Percentiles rank a stretch among this genome's conserved stretches.
Conservation (phyloP, 805 yeast species). For the Lipomyces kockii region DNA sequence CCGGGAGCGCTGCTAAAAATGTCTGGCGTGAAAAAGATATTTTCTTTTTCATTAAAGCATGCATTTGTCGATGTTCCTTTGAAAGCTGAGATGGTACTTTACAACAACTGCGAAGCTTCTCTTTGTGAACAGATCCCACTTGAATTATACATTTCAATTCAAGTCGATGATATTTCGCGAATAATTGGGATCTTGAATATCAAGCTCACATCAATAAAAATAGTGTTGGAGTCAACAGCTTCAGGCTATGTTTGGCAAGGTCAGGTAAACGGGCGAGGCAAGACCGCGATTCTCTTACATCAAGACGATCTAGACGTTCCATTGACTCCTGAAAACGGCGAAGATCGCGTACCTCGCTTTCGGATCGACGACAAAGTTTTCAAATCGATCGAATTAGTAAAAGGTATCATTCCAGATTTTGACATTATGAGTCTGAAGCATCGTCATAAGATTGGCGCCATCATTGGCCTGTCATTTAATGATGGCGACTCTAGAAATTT, state of each 20-base stretch:
- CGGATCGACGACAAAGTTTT: constrained; percentile 14
- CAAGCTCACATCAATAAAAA: not conserved
- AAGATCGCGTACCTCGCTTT: constrained; percentile 10
- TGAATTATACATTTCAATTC: constrained; percentile 4
- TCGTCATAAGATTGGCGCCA: constrained; percentile 5
- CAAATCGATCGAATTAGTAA: not conserved
- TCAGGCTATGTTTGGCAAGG: not conserved
- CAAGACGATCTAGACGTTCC: constrained; percentile 2
- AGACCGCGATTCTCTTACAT: not conserved
- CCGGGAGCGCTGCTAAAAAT: not conserved
- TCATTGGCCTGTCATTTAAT: constrained; percentile 17
- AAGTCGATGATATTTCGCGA: not conserved
- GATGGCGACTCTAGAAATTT: constrained; percentile 10
- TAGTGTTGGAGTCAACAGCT: not conserved
- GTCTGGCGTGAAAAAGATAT: constrained; percentile 14
- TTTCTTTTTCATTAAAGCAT: constrained; percentile 14
- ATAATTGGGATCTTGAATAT: no score
- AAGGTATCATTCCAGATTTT: constrained; percentile 7
- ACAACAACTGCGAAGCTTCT: constrained; percentile 3
- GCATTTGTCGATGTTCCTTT: constrained; percentile 17
- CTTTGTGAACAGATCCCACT: constrained; percentile 5
- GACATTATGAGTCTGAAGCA: constrained; percentile 14
- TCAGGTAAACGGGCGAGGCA: not conserved
- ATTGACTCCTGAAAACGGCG: not conserved
- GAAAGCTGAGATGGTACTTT: not conserved